Conservation (phyloP, 1,284 basidiomycete genomes). For the Spongiforma sp. region DNA sequence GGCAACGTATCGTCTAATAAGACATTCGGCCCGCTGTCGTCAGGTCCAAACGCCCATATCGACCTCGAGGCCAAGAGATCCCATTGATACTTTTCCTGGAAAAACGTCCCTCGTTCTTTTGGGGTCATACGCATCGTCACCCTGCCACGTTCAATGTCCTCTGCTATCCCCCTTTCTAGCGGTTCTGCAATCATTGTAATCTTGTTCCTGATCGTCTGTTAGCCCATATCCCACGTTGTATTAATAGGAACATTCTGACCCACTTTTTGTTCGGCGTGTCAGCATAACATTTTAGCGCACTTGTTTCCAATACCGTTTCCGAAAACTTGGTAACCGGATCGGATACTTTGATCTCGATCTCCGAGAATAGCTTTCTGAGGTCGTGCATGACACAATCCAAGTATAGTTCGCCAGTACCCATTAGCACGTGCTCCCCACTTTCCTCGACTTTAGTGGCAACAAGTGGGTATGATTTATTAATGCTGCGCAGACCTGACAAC, state of each 20-base stretch:
- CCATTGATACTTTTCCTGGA: conserved; percentile 98
- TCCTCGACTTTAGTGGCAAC: conserved; percentile 97
- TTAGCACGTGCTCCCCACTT: conserved; percentile 95
- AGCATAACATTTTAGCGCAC: conserved; percentile 97
- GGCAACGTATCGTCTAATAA: conserved; percentile 96
- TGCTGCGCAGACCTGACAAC: conserved; percentile 94
- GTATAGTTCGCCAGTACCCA: conserved; percentile 98
- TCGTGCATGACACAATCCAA: conserved; percentile 98
- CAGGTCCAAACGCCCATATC: conserved; percentile 99
- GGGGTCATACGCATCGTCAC: conserved; percentile 93
- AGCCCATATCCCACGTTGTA: conserved; percentile 13
- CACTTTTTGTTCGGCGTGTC: conserved; percentile 99
- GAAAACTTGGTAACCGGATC: conserved; percentile 99
- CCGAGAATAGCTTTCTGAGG: conserved; percentile 89
- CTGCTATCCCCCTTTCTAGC: conserved; percentile 90
- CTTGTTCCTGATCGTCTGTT: conserved; percentile 71
- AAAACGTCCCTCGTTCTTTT: conserved; percentile 93
- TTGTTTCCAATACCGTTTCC: conserved; percentile 98
- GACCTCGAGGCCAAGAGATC: conserved; percentile 96
- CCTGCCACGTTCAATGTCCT: conserved; percentile 91
- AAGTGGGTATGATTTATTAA: conserved; percentile 98
- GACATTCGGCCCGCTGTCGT: conserved; percentile 93
- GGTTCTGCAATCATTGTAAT: conserved; percentile 99
- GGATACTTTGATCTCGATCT: conserved; percentile 99
- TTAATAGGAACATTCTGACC: conserved; percentile 25